Evolutionary conservation across 2,329 filamentous ascomycete species (phyloP).

Genomic region (Dactylella cylindrospora): DNA sequence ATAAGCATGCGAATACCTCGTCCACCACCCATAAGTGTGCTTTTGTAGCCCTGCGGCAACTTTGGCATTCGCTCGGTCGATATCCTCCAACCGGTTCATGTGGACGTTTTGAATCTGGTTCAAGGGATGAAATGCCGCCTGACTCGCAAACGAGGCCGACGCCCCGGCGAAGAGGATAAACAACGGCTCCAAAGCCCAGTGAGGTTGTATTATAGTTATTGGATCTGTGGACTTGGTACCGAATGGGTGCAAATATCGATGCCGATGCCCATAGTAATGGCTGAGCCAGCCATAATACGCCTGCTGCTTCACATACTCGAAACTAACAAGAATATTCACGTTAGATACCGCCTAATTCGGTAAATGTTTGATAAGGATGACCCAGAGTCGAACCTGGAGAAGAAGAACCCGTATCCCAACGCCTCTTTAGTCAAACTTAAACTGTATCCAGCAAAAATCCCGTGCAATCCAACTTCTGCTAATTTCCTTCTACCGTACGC

Average conservation of each 20-base stretch:
- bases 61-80: constrained; percentile 64
- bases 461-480: constrained; percentile 69
- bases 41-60: constrained; percentile 51
- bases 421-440: constrained; percentile 60
- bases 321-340: constrained; percentile 57
- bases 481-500: constrained; percentile 67
- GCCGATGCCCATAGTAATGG: constrained; percentile 67
- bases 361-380: background rate
- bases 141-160: constrained; percentile 68
- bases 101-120: constrained; percentile 71
- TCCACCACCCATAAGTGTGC: constrained; percentile 51
- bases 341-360: background rate
- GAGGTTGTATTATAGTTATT: constrained; percentile 63
- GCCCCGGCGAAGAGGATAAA: constrained; percentile 71
- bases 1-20: constrained; percentile 70
- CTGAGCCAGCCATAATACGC: constrained; percentile 70
- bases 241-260: constrained; percentile 50
- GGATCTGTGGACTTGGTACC: constrained; percentile 28
- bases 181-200: constrained; percentile 72
- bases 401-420: constrained; percentile 52
- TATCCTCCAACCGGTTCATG: constrained; percentile 70
- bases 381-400: constrained; percentile 56
- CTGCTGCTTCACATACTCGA: constrained; percentile 72
- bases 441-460: constrained; percentile 73
- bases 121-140: constrained; percentile 70